These are phyloP conservation scores for Gymnopus androsaceus DNA, from an alignment of 1,284 basidiomycete genomes.

Conservation along the genomic window DNA sequence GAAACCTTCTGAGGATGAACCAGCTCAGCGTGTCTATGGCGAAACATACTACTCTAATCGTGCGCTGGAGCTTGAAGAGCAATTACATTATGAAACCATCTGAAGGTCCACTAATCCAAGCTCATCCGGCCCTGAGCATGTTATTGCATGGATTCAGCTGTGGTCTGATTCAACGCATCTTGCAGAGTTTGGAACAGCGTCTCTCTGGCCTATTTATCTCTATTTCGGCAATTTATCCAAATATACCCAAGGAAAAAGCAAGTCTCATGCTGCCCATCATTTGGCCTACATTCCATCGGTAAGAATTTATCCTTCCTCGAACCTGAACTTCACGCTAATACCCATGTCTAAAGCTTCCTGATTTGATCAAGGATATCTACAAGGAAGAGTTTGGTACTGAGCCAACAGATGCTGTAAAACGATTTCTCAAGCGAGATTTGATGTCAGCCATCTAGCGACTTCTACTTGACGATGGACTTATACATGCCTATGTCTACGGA, in stretches of 20 bases:
- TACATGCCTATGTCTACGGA: constrained; percentile 29
- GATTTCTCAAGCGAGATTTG: constrained; percentile 29
- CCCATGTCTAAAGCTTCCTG: constrained; percentile 24
- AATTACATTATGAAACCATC: too few relatives aligned
- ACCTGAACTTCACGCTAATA: constrained; percentile 11
- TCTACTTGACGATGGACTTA: constrained; percentile 30
- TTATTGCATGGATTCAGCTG: too few relatives aligned
- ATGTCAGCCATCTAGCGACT: constrained; percentile 29
- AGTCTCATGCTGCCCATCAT: constrained; percentile 27
- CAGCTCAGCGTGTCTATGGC: too few relatives aligned
- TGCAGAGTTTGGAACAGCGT: too few relatives aligned
- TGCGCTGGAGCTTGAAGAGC: too few relatives aligned
- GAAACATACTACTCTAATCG: too few relatives aligned
- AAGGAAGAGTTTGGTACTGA: constrained; percentile 10
- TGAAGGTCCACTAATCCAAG: too few relatives aligned
- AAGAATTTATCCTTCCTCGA: constrained; percentile 17
- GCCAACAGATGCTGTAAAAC: constrained; percentile 17
- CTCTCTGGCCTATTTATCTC: too few relatives aligned
- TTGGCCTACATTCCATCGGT: constrained; percentile 32
- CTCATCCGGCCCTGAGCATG: too few relatives aligned
- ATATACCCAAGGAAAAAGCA: constrained; percentile 19
- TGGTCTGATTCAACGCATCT: too few relatives aligned
- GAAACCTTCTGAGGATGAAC: too few relatives aligned
- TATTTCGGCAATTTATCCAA: constrained; percentile 33
- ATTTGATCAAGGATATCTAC: constrained; percentile 26